These are phyloP conservation scores for Backusella sp. DNA, from an alignment of 192 early-diverging fungal species.

Conservation along the genomic window DNA sequence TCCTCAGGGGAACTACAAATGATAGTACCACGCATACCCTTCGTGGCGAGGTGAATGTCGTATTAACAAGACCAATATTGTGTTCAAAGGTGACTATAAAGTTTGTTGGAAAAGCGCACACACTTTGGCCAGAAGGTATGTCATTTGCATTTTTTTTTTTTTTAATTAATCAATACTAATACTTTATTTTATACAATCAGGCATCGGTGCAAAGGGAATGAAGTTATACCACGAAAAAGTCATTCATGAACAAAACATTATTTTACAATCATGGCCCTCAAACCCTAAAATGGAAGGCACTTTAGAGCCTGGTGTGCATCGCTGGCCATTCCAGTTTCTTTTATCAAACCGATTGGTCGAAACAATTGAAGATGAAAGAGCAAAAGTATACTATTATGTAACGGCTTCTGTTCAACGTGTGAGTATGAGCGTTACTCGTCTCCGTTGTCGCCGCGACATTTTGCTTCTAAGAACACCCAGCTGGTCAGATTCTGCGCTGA, in stretches of 20 bases:
- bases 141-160: not conserved
- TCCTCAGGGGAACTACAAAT: constrained; percentile 18
- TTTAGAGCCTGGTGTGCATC: constrained; percentile 17
- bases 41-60: constrained; percentile 29
- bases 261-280: constrained; percentile 7
- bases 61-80: constrained; percentile 14
- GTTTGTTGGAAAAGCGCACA: constrained; percentile 24
- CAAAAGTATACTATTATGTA: constrained; percentile 29
- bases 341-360: constrained; percentile 28
- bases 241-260: constrained; percentile 30
- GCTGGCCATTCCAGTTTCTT: constrained; percentile 32
- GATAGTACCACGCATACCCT: constrained; percentile 18
- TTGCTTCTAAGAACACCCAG: constrained; percentile 25
- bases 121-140: constrained; percentile 38
- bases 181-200: not conserved
- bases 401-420: constrained; percentile 23
- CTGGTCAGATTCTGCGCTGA: constrained; percentile 21
- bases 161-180: not conserved
- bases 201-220: constrained; percentile 17
- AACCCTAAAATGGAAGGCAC: not conserved
- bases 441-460: constrained; percentile 23
- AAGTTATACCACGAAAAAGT: constrained; percentile 31
- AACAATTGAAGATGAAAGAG: constrained; percentile 35
- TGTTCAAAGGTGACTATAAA: constrained; percentile 16
- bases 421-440: not conserved